phyloP scores from a whole-genome alignment of 192 early-diverging fungal species.

The Kickxella alabastrina region DNA sequence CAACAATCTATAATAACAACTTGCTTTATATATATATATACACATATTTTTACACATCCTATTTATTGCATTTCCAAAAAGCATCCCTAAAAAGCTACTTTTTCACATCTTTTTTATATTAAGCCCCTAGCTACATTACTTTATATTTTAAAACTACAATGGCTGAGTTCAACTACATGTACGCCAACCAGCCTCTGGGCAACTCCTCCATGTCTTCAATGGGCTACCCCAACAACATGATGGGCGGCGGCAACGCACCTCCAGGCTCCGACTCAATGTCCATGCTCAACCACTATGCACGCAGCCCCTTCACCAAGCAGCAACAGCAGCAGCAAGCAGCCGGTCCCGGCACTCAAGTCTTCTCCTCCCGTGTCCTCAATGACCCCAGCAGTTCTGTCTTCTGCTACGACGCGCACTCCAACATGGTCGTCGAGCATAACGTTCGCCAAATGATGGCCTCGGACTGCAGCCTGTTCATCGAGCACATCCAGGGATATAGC shows the following conservation, averaged over 20 bases:
- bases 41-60: background rate
- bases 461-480: slow-evolving; percentile 24
- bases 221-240: slow-evolving; percentile 12
- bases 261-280: slow-evolving; percentile 6
- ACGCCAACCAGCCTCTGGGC: slow-evolving; percentile 21
- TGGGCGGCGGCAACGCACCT: slow-evolving; percentile 11
- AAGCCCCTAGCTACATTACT: background rate
- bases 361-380: slow-evolving; percentile 20
- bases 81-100: too few relatives aligned
- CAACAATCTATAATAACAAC: background rate
- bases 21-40: background rate
- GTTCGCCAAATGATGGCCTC: slow-evolving; percentile 24
- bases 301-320: slow-evolving; percentile 3
- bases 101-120: too few relatives aligned
- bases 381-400: slow-evolving; percentile 26
- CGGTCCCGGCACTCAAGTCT: slow-evolving; percentile 6
- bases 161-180: slow-evolving; percentile 36
- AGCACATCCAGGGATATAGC: slow-evolving; percentile 29
- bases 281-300: slow-evolving; percentile 22
- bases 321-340: background rate
- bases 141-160: slow-evolving; percentile 2
- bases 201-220: slow-evolving; percentile 7
- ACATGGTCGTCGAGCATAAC: slow-evolving; percentile 9
- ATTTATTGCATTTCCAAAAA: too few relatives aligned
- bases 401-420: slow-evolving; percentile 17